Evolutionary conservation across 78 protist species (phyloP).

Genomic region (Emiliania huxleyi): DNA sequence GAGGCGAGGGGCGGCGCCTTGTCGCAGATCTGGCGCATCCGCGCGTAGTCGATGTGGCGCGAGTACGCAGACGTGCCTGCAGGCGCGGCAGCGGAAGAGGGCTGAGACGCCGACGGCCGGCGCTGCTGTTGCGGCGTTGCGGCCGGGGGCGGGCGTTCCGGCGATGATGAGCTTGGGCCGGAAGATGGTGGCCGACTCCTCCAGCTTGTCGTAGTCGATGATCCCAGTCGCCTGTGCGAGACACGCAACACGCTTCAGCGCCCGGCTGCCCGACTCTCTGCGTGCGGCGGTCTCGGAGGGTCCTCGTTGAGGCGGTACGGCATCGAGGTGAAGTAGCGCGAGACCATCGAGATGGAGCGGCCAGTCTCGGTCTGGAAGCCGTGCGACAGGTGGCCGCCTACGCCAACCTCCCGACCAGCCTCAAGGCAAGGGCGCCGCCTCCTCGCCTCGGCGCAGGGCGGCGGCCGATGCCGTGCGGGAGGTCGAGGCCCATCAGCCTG

Average conservation of each 20-base stretch:
- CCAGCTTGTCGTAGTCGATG: conserved; percentile 95
- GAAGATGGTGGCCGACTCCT: conserved; percentile 80
- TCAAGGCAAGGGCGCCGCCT: no score
- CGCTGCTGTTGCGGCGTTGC: no score
- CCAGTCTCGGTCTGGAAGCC: conserved; percentile 75
- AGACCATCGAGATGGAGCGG: conserved; percentile 84
- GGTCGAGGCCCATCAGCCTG: conserved; percentile 98
- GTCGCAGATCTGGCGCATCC: conserved; percentile 26
- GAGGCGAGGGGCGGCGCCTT: no score
- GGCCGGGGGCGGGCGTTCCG: no score
- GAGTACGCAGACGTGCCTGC: conserved; percentile 47
- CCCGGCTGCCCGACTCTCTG: no score
- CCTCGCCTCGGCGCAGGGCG: no score
- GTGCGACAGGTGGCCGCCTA: conserved; percentile 96
- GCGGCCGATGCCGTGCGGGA: conserved; percentile 98
- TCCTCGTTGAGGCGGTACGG: conserved; percentile 92
- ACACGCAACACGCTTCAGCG: background rate
- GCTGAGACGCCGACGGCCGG: no score
- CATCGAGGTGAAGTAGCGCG: conserved; percentile 95
- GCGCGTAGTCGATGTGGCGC: conserved; percentile 44
- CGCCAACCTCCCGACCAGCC: no score
- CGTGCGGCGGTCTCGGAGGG: no score
- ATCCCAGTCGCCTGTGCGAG: conserved; percentile 87
- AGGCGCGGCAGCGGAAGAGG: background rate
- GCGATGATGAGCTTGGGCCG: conserved; percentile 95